phyloP scores from a whole-genome alignment of 2,329 filamentous ascomycete species.

The Stemphylium vesicarium region DNA sequence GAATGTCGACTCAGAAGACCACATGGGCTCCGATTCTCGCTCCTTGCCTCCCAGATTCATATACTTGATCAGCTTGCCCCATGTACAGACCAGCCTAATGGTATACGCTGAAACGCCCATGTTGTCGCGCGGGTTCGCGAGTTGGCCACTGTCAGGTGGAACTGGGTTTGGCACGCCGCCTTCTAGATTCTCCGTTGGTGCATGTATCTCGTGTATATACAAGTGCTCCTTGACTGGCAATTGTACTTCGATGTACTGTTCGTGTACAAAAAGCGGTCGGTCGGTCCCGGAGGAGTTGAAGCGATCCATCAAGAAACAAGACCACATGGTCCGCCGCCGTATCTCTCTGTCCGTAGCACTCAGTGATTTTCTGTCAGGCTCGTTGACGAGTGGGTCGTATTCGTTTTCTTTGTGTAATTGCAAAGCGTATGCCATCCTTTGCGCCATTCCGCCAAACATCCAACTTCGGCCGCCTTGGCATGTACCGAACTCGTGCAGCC shows the following conservation, averaged over 20 bases:
- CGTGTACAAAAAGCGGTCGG: constrained; percentile 86
- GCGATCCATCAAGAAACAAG: constrained; percentile 95
- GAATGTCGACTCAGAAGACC: constrained; percentile 81
- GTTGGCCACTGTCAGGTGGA: constrained; percentile 67
- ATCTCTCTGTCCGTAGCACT: constrained; percentile 96
- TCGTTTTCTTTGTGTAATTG: constrained; percentile 93
- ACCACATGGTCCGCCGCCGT: constrained; percentile 93
- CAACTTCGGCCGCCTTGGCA: constrained; percentile 96
- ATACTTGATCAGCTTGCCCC: constrained; percentile 89
- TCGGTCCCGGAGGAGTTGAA: constrained; percentile 97
- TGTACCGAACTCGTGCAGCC: constrained; percentile 94
- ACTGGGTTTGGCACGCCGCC: constrained; percentile 71
- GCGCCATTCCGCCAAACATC: constrained; percentile 93
- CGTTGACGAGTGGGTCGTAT: constrained; percentile 73
- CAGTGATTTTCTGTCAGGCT: constrained; percentile 66
- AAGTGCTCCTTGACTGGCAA: constrained; percentile 88
- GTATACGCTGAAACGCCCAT: constrained; percentile 96
- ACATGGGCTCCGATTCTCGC: constrained; percentile 76
- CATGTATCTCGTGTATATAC: constrained; percentile 90
- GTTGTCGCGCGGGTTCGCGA: constrained; percentile 74
- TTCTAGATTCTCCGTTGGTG: constrained; percentile 81
- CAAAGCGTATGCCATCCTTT: constrained; percentile 94
- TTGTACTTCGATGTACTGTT: constrained; percentile 87
- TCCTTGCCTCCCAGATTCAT: constrained; percentile 89
- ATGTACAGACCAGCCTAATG: constrained; percentile 82